Conservation (phyloP, 139 green algal species). For the Pleodorina starrii region DNA sequence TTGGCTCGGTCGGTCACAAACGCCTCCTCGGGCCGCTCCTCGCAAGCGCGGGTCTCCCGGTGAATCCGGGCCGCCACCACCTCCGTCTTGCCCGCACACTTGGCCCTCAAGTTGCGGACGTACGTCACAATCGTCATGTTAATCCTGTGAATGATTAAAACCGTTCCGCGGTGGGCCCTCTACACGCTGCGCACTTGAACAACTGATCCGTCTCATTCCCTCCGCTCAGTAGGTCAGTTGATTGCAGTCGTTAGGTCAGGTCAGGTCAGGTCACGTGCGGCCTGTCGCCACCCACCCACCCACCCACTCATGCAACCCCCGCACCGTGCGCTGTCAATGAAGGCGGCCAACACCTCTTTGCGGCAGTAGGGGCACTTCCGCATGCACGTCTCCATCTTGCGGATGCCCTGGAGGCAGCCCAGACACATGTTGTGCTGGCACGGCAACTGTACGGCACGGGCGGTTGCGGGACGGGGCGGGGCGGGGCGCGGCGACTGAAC, state of each 20-base stretch:
- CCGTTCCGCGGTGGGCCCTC: background rate
- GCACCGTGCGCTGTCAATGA: slow-evolving; percentile 80
- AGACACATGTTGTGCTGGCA: slow-evolving; percentile 98
- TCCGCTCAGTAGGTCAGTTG: too few species aligned
- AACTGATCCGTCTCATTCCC: background rate
- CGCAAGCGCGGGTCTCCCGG: slow-evolving; percentile 10
- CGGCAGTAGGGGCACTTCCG: slow-evolving; percentile 92
- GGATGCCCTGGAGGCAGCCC: slow-evolving; percentile 84
- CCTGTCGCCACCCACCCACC: background rate
- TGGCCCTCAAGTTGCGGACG: slow-evolving; percentile 70
- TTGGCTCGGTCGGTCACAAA: slow-evolving; percentile 89
- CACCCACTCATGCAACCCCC: background rate
- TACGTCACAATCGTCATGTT: slow-evolving; percentile 88
- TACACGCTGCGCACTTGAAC: background rate
- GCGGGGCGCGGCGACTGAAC: background rate
- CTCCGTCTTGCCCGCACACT: background rate
- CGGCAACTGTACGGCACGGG: slow-evolving; percentile 71
- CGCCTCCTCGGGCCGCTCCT: slow-evolving; percentile 89
- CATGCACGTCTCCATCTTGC: slow-evolving; percentile 72
- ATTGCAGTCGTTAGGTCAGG: too few species aligned
- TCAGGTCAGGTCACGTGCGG: too few species aligned
- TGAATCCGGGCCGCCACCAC: slow-evolving; percentile 4
- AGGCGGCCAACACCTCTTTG: slow-evolving; percentile 76
- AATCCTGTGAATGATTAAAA: slow-evolving; percentile 66
- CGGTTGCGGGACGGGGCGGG: background rate